Base-by-base conservation (phyloP, 768 basidiomycete species). In the Phlegmacium glaucopus region DNA sequence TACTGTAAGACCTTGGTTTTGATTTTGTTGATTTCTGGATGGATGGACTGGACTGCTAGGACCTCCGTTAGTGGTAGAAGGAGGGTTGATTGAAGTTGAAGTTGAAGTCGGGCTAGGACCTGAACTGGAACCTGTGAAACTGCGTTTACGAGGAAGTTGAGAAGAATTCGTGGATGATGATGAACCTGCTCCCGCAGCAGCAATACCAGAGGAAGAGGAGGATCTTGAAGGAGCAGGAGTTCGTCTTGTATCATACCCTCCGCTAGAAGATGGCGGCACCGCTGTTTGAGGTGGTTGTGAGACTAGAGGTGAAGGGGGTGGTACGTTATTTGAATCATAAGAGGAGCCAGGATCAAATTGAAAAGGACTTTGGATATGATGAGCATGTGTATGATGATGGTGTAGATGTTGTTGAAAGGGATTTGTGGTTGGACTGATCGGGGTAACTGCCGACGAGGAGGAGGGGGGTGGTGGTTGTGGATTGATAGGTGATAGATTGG, bases 121-220 rank as follows among this genome's bases (percentile, higher is more conserved):
- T 22, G 22, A 22, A 22, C 22, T 22, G 5, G 22, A 22, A 22
- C 5, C 5, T 22, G 22, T 80, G 58, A 86, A 83, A 60, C 82
- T 83, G 49, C 86, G 75, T 64, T 87, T 87, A 30, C 83, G 71
- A 1, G 84, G 82, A 9, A 85, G 71, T 12, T 80, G 80, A 9
- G 83, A 72, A 37, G 22, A 22, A 22, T 2, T 22, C 5, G 76
- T 76, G 42, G 82, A 38, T n/a, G 55, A n/a, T 7, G 43, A 34
- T 11, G 29, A 38, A 35, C n/a, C n/a, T n/a, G n/a, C n/a, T n/a
- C n/a, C n/a, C n/a, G 40, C 44, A 12, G 39, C 77, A 48, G 72
- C 65, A 9, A 72, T 70, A 1, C 81, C 75, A 17, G 80, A 76
- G 25, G 79, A 72, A 16, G 82, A 72, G 47, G 55, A 50, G 34